Base-by-base conservation (phyloP, 345 rosid genomes). In the Zanthoxylum bungeanum region DNA sequence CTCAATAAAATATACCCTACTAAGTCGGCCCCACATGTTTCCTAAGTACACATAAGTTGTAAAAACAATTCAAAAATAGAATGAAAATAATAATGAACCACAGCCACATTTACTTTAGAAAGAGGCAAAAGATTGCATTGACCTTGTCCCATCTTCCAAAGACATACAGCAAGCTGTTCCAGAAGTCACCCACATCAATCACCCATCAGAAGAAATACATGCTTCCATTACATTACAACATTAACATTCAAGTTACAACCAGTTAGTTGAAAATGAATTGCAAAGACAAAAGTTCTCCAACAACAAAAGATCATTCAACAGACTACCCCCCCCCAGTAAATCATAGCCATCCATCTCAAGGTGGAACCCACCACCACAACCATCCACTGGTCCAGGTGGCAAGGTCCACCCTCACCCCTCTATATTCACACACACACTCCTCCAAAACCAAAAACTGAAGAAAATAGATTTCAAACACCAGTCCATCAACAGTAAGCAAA, bases 321-420 rank as follows among this genome's bases (percentile, higher is more conserved):
- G 4, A 44, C 49, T 1, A 19, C 17, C 49, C 49, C 49, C 49
- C 36, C 31, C 22, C 30, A 10, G 30, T 9, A 7, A 50, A 57
- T 60, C 68, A 71, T 40, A 40, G 28, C 46, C 75, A 8, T 42
- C 37, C 44, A 28, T 7, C 31, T n/a, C 30, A 69, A 47, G 42
- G 84, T 83, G 89, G 84, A 81, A 30, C 81, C 51, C 74, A 75
- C 71, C 76, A 75, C 87, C 85, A 9, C 3, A 2, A 22, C 12
- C 47, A 5, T 25, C 50, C 19, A 6, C 1, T 28, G 60, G 36
- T 8, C 63, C 81, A 76, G 84, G 90, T 81, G 87, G 78, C 79
- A 53, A 49, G 62, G 4, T 79, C 86, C 81, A 78, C 83, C 84
- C 40, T 39, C 76, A 19, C 6, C 5, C 24, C 6, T 12, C 28